Evolutionary conservation across 345 rosid species (phyloP), one percentile per base, ranked within the genome.

Genomic region (Corchorus olitorius): DNA sequence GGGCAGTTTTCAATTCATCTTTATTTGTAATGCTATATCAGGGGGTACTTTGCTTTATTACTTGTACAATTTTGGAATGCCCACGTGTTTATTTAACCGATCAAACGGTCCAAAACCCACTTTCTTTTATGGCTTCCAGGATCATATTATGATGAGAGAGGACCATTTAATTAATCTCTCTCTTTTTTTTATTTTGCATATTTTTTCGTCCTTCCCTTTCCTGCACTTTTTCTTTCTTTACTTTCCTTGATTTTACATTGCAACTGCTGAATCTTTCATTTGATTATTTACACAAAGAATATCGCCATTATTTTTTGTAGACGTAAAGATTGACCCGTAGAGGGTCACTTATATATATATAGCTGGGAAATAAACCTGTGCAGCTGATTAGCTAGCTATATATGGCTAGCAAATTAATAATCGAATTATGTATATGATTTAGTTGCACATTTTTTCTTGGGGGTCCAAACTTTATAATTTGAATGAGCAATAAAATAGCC

Each of bases 241-340:
- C 46, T 70, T 70, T 50, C 73, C 41, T 16, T 34, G 73, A 70
- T 70, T 70, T 52, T 70, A 70, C 60, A 70, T 70, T 8, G 60
- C 61, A 70, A 70, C 73, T 2, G 60, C 46, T 52, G 45, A 34
- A 70, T 50, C 73, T 17, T 67, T 22, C 72, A 20, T 67, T 67
- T 15, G 39, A 48, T 48, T 5, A 22, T 46, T 67, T 34, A 67
- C 48, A 46, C 27, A 27, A 27, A 41, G 10, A 14, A 68, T 16
- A 17, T 70, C 17, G 74, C 17, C 7, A 53, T 70, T 19, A 70
- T 52, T 52, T 52, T 52, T 52, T 52, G 60, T 8, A 52, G 74
- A 34, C 74, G 33, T 35, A 70, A 70, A 70, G 33, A 45, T 70
- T 70, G 74, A 70, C 61, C 58, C 58, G 14, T 19, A 49, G n/a